A percentile compares a stretch with the other conserved stretches of the same genome.
Conservation (phyloP, 2,329 filamentous ascomycete genomes). For the Fusarium agapanthi region DNA sequence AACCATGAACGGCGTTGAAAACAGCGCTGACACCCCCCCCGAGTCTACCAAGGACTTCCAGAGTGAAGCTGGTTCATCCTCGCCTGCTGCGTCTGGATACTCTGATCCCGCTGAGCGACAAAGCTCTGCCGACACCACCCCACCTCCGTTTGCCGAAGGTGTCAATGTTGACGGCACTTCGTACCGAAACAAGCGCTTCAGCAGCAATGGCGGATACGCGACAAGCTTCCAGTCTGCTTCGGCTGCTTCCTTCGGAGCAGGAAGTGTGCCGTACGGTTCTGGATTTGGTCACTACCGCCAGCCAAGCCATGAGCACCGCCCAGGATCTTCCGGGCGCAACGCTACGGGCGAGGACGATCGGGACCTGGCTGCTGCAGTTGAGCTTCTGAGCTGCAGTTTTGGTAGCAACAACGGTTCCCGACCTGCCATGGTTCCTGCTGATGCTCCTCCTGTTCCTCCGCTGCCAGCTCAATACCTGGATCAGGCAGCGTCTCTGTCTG, state of each 20-base stretch:
- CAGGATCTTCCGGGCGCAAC: conserved; percentile 81
- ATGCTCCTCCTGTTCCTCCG: conserved; percentile 87
- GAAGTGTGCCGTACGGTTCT: conserved; percentile 57
- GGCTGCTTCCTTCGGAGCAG: conserved; percentile 59
- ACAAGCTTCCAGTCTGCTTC: conserved; percentile 82
- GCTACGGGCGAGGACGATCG: conserved; percentile 82
- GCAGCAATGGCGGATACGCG: conserved; percentile 67
- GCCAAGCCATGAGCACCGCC: conserved; percentile 78
- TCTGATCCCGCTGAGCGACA: conserved; percentile 80
- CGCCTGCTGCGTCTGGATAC: conserved; percentile 81
- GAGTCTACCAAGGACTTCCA: conserved; percentile 73
- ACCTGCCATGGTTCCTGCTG: conserved; percentile 69
- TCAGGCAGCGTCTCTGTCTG: conserved; percentile 64
- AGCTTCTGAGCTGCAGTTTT: conserved; percentile 90
- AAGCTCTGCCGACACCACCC: conserved; percentile 92
- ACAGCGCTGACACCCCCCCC: conserved; percentile 67
- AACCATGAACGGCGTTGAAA: conserved; percentile 75
- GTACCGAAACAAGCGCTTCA: conserved; percentile 67
- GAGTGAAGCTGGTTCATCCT: conserved; percentile 84
- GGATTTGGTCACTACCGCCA: conserved; percentile 71
- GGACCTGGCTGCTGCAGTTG: conserved; percentile 88
- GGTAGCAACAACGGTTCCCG: conserved; percentile 76
- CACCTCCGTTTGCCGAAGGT: conserved; percentile 79
- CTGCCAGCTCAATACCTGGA: conserved; percentile 83
- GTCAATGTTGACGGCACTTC: conserved; percentile 62